phyloP scores from a whole-genome alignment of 139 green algal species.

The Tetradesmus obliquus region DNA sequence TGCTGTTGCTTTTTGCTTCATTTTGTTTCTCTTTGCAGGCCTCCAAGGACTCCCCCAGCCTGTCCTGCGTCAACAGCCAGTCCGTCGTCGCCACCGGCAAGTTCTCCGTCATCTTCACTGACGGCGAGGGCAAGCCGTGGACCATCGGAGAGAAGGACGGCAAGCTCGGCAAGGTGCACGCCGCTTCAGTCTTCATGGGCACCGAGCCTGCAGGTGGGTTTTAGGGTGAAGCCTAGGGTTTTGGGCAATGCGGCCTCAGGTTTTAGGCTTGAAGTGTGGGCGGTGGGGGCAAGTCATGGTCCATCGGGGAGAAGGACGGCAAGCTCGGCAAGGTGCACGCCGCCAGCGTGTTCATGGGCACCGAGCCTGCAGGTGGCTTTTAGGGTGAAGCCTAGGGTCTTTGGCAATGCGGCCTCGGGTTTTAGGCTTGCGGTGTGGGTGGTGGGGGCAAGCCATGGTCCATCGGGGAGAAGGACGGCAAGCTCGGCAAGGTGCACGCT shows the following conservation, averaged over 20 bases:
- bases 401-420: too few relatives aligned
- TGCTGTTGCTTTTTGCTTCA: too few relatives aligned
- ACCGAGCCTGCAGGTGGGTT: background rate
- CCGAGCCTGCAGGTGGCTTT: background rate
- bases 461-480: background rate
- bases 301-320: background rate
- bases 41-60: background rate
- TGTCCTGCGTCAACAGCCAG: background rate
- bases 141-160: background rate
- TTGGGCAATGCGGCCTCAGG: too few relatives aligned
- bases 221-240: background rate
- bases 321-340: background rate
- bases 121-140: background rate
- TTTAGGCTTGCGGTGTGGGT: background rate
- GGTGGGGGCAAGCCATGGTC: background rate
- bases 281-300: background rate
- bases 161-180: background rate
- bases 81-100: background rate
- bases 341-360: background rate
- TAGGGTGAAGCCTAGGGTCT: background rate
- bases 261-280: background rate
- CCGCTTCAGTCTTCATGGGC: background rate
- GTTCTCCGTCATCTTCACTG: background rate
- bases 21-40: too few relatives aligned
- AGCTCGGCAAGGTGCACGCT: background rate